Percentiles rank a stretch among this genome's conserved stretches.
Conservation (phyloP, 805 yeast species). For the Saccharomycopsis schoenii region DNA sequence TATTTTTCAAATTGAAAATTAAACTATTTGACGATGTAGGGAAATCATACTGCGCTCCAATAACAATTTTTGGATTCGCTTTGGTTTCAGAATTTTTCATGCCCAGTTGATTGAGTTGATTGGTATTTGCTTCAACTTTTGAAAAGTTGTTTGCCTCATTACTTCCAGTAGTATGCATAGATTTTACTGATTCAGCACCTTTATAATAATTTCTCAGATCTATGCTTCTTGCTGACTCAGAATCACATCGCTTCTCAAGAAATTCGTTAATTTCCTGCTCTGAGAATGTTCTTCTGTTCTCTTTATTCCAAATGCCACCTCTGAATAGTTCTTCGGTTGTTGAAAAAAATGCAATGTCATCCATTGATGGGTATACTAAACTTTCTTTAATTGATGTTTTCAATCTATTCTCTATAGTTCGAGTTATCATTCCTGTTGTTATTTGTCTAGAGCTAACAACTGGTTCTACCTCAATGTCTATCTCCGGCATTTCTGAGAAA, state of each 20-base stretch:
- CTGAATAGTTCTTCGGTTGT: slow-evolving; percentile 65
- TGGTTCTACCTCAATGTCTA: slow-evolving; percentile 77
- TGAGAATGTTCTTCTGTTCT: slow-evolving; percentile 20
- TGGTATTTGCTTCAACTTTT: neutral
- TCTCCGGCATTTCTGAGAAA: slow-evolving; percentile 66
- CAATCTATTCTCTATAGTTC: slow-evolving; percentile 66
- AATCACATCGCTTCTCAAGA: neutral
- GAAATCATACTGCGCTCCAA: neutral
- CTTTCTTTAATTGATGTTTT: slow-evolving; percentile 72
- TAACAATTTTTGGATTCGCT: neutral
- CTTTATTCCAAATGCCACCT: slow-evolving; percentile 86
- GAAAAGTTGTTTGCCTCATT: neutral
- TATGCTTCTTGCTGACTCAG: neutral
- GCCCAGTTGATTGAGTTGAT: neutral
- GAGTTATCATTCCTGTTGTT: slow-evolving; percentile 69
- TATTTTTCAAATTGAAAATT: neutral
- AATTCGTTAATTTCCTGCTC: neutral
- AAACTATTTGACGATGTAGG: neutral
- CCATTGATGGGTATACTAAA: slow-evolving; percentile 81
- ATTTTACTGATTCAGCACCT: neutral
- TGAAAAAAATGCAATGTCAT: slow-evolving; percentile 65
- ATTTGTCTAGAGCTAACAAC: slow-evolving; percentile 79
- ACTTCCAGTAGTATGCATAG: neutral
- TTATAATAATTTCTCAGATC: neutral
- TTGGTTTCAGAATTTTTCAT: neutral